These are phyloP conservation scores for Candida anglica DNA, from an alignment of 805 yeast genomes.

Conservation along the genomic window DNA sequence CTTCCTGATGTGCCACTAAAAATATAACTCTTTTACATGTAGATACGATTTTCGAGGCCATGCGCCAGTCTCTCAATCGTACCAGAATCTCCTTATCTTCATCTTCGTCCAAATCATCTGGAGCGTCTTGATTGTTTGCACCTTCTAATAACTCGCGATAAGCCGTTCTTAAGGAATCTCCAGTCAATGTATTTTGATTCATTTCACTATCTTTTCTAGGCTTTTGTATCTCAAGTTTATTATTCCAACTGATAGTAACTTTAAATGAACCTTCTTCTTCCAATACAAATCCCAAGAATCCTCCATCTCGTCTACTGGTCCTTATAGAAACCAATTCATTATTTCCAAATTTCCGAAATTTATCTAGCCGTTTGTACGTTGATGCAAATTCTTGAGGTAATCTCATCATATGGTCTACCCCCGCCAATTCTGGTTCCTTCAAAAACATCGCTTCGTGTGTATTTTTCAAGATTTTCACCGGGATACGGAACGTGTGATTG, in stretches of 20 bases:
- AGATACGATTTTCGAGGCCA: slow-evolving; percentile 58
- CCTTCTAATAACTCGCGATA: neutral
- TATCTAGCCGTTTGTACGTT: slow-evolving; percentile 59
- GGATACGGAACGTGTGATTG: slow-evolving; percentile 65
- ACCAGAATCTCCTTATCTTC: slow-evolving; percentile 47
- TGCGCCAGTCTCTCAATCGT: slow-evolving; percentile 62
- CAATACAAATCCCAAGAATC: slow-evolving; percentile 48
- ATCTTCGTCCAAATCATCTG: slow-evolving; percentile 11
- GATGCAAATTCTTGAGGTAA: slow-evolving; percentile 45
- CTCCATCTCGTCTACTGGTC: slow-evolving; percentile 43
- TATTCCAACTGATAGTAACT: slow-evolving; percentile 60
- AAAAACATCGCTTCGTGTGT: slow-evolving; percentile 48
- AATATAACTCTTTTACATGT: slow-evolving; percentile 59
- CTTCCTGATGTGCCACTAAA: slow-evolving; percentile 52
- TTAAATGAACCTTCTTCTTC: slow-evolving; percentile 51
- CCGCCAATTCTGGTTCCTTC: slow-evolving; percentile 58
- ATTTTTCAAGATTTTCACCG: slow-evolving; percentile 58
- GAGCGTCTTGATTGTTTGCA: neutral
- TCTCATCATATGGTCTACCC: slow-evolving; percentile 54
- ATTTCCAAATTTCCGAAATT: slow-evolving; percentile 44
- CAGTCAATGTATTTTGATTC: no score
- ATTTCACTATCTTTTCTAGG: no score
- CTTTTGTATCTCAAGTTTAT: slow-evolving; percentile 41
- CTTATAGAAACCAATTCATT: slow-evolving; percentile 45
- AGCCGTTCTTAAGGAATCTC: slow-evolving; percentile 1